phyloP scores from a whole-genome alignment of 1,284 basidiomycete genomes.

The Hymenochaete sp. region DNA sequence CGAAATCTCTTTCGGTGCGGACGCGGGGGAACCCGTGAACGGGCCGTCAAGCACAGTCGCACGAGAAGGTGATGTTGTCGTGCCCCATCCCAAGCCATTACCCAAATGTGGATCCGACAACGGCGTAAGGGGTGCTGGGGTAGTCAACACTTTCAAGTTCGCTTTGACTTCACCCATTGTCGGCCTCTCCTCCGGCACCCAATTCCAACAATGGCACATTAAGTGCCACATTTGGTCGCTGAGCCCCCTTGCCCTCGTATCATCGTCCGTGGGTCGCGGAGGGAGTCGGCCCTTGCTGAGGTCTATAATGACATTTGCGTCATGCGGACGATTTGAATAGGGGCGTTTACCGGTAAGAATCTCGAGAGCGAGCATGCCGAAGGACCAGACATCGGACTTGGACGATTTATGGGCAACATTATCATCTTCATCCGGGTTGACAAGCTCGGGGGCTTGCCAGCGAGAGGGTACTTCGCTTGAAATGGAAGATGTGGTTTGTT shows the following conservation, averaged over 20 bases:
- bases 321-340: constrained; percentile 26
- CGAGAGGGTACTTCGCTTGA: constrained; percentile 24
- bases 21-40: no score
- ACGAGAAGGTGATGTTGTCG: no score
- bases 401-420: constrained; percentile 27
- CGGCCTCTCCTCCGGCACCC: constrained; percentile 31
- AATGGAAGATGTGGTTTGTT: constrained; percentile 23
- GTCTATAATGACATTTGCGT: constrained; percentile 27
- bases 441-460: constrained; percentile 35
- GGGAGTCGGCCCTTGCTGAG: constrained; percentile 28
- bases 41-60: no score
- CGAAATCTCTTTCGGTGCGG: no score
- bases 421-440: constrained; percentile 18
- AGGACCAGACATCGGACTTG: constrained; percentile 39
- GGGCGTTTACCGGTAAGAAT: constrained; percentile 34
- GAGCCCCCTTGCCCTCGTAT: constrained; percentile 24
- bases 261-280: constrained; percentile 24
- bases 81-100: no score
- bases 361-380: constrained; percentile 37
- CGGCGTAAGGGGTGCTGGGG: no score
- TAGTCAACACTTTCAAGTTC: no score
- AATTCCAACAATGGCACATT: constrained; percentile 33
- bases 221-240: constrained; percentile 33
- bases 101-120: no score
- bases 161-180: constrained; percentile 26